Evolutionary conservation across 805 yeast species (phyloP).

Genomic region (Saturnispora silvae): DNA sequence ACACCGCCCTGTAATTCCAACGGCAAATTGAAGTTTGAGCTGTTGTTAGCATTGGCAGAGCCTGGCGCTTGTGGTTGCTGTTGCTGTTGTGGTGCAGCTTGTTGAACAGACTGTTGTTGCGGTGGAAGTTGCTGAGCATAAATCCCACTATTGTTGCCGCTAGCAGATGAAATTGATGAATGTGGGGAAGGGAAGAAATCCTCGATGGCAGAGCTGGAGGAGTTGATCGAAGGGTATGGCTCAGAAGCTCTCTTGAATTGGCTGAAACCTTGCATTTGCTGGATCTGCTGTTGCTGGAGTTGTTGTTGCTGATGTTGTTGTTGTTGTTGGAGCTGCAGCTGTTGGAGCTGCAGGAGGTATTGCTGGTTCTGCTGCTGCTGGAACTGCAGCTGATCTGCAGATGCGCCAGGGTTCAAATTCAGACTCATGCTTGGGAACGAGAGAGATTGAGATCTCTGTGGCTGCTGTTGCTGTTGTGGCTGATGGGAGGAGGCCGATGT

Average conservation of each 20-base stretch:
- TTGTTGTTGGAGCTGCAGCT: slow-evolving; percentile 9
- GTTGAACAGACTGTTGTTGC: not conserved
- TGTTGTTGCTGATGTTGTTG: slow-evolving; percentile 7
- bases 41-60: slow-evolving; percentile 3
- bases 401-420: slow-evolving; percentile 1
- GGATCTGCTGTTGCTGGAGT: slow-evolving; percentile 6
- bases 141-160: slow-evolving; percentile 11
- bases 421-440: slow-evolving; percentile 6
- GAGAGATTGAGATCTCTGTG: slow-evolving; percentile 8
- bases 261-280: not conserved
- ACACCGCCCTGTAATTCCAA: slow-evolving; percentile 55
- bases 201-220: slow-evolving; percentile 4
- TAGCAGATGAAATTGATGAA: slow-evolving; percentile 23
- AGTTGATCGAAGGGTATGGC: slow-evolving; percentile 3
- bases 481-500: not conserved
- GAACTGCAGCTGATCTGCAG: too few species aligned
- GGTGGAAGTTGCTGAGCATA: too few species aligned
- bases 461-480: not conserved
- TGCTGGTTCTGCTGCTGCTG: slow-evolving; percentile 10
- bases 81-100: slow-evolving; percentile 5
- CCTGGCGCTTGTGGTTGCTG: slow-evolving; percentile 7
- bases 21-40: slow-evolving; percentile 36
- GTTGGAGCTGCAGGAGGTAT: slow-evolving; percentile 7
- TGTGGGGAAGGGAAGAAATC: slow-evolving; percentile 21
- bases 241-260: slow-evolving; percentile 13